These are phyloP conservation scores for Solanum pimpinellifolium DNA, from an alignment of 257 asterid species.

Conservation along the genomic window DNA sequence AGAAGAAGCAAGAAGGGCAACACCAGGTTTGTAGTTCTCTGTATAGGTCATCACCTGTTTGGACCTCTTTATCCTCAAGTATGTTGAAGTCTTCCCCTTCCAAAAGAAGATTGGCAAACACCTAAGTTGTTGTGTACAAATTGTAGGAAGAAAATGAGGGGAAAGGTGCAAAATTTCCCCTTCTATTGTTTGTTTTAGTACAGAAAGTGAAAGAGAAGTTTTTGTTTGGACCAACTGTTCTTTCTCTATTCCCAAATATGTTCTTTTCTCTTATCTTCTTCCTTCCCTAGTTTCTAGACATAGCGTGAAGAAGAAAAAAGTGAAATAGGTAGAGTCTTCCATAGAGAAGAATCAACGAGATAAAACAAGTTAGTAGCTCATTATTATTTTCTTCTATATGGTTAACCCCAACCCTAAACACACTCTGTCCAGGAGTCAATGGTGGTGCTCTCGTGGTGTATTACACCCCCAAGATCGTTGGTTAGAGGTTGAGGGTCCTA, in stretches of 20 bases:
- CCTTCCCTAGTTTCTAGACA: neutral
- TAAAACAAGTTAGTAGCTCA: neutral
- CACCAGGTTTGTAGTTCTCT: neutral
- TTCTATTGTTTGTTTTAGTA: neutral
- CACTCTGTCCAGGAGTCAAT: neutral
- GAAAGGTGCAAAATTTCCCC: neutral
- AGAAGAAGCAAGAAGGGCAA: neutral
- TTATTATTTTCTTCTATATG: neutral
- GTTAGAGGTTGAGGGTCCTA: neutral
- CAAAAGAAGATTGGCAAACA: neutral
- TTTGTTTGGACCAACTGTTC: neutral
- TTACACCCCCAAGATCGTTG: neutral
- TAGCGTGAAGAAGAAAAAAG: neutral
- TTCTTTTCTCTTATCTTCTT: neutral
- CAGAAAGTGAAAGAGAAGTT: neutral
- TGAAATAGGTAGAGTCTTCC: neutral
- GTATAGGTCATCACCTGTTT: neutral
- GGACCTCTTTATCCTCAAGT: neutral
- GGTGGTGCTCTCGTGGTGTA: neutral
- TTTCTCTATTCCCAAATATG: neutral
- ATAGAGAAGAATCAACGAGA: neutral
- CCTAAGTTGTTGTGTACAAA: neutral
- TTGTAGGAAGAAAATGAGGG: neutral
- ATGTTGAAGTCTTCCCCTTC: neutral
- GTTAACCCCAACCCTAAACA: neutral